These are phyloP conservation scores for Phialemoniopsis sp. DNA, from an alignment of 2,329 filamentous ascomycete genomes.

Conservation along the genomic window DNA sequence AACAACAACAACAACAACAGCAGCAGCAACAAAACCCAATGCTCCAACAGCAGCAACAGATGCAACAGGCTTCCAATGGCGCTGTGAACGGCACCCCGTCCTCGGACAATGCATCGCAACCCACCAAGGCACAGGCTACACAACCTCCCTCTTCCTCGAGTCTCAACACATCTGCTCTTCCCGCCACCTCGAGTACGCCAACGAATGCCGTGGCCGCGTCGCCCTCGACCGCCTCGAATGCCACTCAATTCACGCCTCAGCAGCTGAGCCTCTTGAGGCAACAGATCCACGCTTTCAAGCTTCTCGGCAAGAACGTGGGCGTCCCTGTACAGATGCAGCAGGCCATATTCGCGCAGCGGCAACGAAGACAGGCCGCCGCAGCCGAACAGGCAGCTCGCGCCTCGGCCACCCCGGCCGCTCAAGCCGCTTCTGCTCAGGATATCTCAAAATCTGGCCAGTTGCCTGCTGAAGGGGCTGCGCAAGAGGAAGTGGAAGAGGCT, in stretches of 20 bases:
- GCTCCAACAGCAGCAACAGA: constrained; percentile 31
- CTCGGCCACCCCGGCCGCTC: constrained; percentile 22
- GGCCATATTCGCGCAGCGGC: constrained; percentile 72
- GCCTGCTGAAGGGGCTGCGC: too few species aligned
- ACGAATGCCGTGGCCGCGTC: constrained; percentile 21
- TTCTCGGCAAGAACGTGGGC: constrained; percentile 80
- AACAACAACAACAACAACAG: constrained; percentile 30
- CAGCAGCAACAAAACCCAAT: constrained; percentile 19
- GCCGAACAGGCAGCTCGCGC: constrained; percentile 39
- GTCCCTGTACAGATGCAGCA: constrained; percentile 77
- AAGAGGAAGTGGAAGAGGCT: not conserved
- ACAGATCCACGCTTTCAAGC: constrained; percentile 89
- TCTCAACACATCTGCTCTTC: constrained; percentile 2
- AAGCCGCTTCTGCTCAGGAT: constrained; percentile 22
- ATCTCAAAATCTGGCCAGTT: constrained; percentile 19
- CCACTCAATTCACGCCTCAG: constrained; percentile 67
- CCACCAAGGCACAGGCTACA: constrained; percentile 14
- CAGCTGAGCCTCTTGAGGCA: constrained; percentile 76
- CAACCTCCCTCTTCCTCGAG: constrained; percentile 10
- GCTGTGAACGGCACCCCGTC: not conserved
- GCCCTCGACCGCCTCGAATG: constrained; percentile 18
- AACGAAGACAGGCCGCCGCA: constrained; percentile 58
- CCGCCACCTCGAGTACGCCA: constrained; percentile 1
- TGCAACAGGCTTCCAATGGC: constrained; percentile 9
- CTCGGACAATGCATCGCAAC: constrained; percentile 8